phyloP scores from a whole-genome alignment of 495 filamentous ascomycete genomes.

The Antarctomyces pellizariae region DNA sequence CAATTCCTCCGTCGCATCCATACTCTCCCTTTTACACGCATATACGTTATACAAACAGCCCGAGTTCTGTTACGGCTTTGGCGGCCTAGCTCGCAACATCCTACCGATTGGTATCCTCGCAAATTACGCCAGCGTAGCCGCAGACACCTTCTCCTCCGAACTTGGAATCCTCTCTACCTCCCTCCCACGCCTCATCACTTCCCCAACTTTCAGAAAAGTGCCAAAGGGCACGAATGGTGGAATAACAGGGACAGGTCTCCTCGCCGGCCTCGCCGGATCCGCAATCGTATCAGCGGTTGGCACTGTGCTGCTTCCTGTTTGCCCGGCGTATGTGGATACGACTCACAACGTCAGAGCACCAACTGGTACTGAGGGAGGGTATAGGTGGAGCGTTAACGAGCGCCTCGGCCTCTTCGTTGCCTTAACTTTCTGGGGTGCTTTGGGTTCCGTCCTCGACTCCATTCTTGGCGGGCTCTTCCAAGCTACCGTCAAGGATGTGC shows the following conservation, averaged over 20 bases:
- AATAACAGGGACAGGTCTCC: slow-evolving; percentile 46
- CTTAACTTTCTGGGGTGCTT: slow-evolving; percentile 42
- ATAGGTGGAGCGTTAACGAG: slow-evolving; percentile 22
- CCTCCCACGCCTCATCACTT: slow-evolving; percentile 68
- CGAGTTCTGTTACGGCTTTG: slow-evolving; percentile 10
- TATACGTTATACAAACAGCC: slow-evolving; percentile 29
- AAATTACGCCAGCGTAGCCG: slow-evolving; percentile 77
- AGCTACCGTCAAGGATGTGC: slow-evolving; percentile 62
- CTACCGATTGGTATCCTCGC: slow-evolving; percentile 29
- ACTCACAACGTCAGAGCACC: slow-evolving; percentile 1
- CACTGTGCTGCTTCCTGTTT: slow-evolving; percentile 45
- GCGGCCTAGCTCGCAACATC: slow-evolving; percentile 10
- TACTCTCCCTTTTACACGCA: slow-evolving; percentile 47
- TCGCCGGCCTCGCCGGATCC: slow-evolving; percentile 53
- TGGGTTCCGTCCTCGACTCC: slow-evolving; percentile 71
- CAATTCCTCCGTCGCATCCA: slow-evolving; percentile 58
- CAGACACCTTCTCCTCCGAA: slow-evolving; percentile 90
- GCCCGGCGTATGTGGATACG: slow-evolving; percentile 11
- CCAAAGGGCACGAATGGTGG: slow-evolving; percentile 86
- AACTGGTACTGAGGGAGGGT: slow-evolving; percentile 13
- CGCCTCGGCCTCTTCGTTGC: slow-evolving; percentile 31
- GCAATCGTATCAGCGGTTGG: slow-evolving; percentile 44
- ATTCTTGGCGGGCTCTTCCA: slow-evolving; percentile 70
- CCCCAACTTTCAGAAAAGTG: slow-evolving; percentile 45
- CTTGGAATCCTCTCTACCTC: slow-evolving; percentile 69